phyloP scores from a whole-genome alignment of 345 rosid species.

The Eucalyptus camaldulensis region DNA sequence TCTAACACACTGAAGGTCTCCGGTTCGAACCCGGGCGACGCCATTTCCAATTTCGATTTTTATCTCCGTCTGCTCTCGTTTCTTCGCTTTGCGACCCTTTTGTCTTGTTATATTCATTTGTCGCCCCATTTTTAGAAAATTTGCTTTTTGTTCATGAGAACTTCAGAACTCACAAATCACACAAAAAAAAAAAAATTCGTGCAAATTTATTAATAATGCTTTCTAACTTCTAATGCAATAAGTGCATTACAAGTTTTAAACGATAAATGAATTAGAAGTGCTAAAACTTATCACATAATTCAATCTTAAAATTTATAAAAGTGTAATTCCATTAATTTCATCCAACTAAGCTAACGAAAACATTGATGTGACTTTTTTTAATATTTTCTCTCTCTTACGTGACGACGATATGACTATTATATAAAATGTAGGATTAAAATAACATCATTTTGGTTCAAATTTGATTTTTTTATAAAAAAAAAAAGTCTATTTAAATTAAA shows the following conservation, averaged over 20 bases:
- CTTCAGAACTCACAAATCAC: not conserved
- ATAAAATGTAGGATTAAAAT: too few relatives aligned
- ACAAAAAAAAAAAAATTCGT: not conserved
- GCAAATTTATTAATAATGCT: not conserved
- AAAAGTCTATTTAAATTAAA: too few relatives aligned
- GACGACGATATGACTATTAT: fast-evolving
- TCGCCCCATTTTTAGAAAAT: not conserved
- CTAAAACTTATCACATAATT: too few relatives aligned
- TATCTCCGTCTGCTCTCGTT: not conserved
- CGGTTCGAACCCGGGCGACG: conserved; percentile 92
- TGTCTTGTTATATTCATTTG: not conserved
- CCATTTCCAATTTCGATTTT: not conserved
- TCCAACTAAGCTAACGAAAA: not conserved
- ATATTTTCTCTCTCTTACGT: not conserved
- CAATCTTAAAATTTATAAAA: too few relatives aligned
- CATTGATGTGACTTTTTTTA: not conserved
- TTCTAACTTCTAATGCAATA: not conserved
- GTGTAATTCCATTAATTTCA: not conserved
- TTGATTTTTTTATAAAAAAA: too few relatives aligned
- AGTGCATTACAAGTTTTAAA: not conserved
- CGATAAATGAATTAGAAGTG: too few relatives aligned
- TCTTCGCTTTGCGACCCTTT: not conserved
- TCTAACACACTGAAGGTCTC: conserved; percentile 98
- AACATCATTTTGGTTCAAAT: not conserved
- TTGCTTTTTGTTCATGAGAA: not conserved